Evolutionary conservation across 768 basidiomycete genomes (phyloP).

Genomic region (Lentinula aciculospora): DNA sequence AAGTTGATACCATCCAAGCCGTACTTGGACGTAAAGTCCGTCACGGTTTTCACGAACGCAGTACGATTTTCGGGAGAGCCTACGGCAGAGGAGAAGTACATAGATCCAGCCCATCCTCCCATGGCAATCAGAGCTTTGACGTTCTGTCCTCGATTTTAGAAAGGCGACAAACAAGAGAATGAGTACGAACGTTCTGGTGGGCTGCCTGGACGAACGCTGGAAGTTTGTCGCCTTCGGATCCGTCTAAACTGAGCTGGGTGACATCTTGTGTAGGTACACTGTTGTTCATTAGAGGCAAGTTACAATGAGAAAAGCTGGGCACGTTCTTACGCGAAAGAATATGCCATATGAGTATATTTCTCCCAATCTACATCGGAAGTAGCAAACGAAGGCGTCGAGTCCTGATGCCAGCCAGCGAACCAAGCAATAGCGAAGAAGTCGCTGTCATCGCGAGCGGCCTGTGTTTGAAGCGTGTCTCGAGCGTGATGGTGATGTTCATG

Average conservation of each 20-base stretch:
- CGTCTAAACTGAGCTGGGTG: constrained; percentile 24
- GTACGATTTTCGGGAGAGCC: constrained; percentile 54
- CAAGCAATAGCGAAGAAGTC: constrained; percentile 46
- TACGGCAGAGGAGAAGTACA: constrained; percentile 46
- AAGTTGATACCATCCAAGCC: constrained; percentile 54
- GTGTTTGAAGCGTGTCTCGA: neutral
- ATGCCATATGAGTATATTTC: constrained; percentile 62
- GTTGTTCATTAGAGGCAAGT: neutral
- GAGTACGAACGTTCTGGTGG: constrained; percentile 30
- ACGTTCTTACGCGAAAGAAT: constrained; percentile 59
- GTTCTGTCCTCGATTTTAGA: constrained; percentile 24
- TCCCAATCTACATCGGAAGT: constrained; percentile 46
- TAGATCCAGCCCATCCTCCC: constrained; percentile 53
- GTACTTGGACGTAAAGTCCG: constrained; percentile 44
- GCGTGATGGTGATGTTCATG: neutral
- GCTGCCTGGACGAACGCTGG: constrained; percentile 50
- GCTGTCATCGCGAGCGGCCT: constrained; percentile 4
- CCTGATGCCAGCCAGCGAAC: constrained; percentile 64
- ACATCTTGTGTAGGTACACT: constrained; percentile 35
- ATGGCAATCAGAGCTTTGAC: constrained; percentile 56
- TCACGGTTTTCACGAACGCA: constrained; percentile 55
- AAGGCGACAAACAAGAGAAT: neutral
- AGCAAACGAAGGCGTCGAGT: constrained; percentile 30
- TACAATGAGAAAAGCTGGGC: neutral
- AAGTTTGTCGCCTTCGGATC: constrained; percentile 43